Percentiles rank a stretch among this genome's conserved stretches.
These are phyloP conservation scores for Berberis thunbergii DNA, from an alignment of 164 flowering plant species.

Conservation along the genomic window DNA sequence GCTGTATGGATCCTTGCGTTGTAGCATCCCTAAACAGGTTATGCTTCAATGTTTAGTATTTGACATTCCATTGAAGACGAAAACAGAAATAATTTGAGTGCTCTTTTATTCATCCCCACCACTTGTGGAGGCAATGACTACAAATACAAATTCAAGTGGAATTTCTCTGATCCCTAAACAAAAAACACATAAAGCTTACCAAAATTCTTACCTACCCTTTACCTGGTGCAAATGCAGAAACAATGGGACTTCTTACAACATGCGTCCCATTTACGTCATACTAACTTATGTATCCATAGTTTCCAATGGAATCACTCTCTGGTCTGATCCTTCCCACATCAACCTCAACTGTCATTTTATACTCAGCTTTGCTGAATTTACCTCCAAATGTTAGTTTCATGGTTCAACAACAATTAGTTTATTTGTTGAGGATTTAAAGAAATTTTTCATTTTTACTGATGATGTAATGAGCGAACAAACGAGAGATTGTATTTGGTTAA, in stretches of 20 bases:
- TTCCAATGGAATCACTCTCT: conserved; percentile 10
- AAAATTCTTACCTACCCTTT: too few species aligned
- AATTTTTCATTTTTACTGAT: too few species aligned
- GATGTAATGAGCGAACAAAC: background rate
- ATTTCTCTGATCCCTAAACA: too few species aligned
- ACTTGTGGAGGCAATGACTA: too few species aligned
- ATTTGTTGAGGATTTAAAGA: too few species aligned
- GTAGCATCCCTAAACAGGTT: conserved; percentile 4
- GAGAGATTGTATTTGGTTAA: conserved; percentile 3
- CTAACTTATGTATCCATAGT: conserved; percentile 26
- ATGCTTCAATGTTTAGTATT: too few species aligned
- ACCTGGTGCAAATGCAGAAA: conserved; percentile 23
- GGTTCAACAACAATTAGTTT: conserved; percentile 5
- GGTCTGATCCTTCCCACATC: conserved; percentile 9
- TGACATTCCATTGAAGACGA: too few species aligned
- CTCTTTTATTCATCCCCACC: too few species aligned
- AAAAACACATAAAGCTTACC: too few species aligned
- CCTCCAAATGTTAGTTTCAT: background rate
- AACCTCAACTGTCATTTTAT: conserved; percentile 9
- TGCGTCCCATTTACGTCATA: conserved; percentile 24
- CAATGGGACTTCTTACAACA: conserved; percentile 27
- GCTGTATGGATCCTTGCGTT: too few species aligned
- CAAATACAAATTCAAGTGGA: too few species aligned
- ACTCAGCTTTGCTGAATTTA: conserved; percentile 3
- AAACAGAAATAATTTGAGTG: too few species aligned